A percentile compares a stretch with the other conserved stretches of the same genome.
phyloP scores from a whole-genome alignment of 2,329 filamentous ascomycete genomes.

The Scopulariopsis brevicaulis region DNA sequence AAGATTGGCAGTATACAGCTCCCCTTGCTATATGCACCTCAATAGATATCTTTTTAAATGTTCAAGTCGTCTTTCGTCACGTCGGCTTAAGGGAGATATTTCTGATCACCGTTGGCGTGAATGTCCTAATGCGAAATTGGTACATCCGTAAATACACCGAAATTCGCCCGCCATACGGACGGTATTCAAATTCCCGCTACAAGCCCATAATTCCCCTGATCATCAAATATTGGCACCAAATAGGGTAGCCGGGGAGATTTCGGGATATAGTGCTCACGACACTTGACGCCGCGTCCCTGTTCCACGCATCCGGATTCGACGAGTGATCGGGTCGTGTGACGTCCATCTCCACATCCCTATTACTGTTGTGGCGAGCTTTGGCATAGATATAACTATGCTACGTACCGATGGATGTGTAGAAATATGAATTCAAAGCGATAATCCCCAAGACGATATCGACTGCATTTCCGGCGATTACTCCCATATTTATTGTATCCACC shows the following conservation, averaged over 20 bases:
- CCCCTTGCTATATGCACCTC: too few relatives aligned
- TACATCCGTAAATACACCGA: background rate
- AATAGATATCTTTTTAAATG: too few relatives aligned
- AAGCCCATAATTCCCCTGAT: background rate
- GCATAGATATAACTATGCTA: background rate
- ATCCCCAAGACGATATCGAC: background rate
- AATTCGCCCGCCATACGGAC: background rate
- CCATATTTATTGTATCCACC: background rate
- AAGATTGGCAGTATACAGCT: too few relatives aligned
- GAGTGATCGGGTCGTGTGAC: background rate
- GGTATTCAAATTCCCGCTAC: background rate
- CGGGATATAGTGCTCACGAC: background rate
- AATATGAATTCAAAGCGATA: background rate
- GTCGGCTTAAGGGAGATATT: too few relatives aligned
- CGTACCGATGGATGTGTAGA: background rate
- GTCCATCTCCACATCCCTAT: background rate
- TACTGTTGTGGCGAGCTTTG: background rate
- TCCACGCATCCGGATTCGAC: background rate
- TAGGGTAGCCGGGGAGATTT: background rate
- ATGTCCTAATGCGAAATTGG: background rate
- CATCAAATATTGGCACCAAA: background rate
- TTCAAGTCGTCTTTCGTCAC: too few relatives aligned
- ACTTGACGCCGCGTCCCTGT: background rate
- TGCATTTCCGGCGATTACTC: background rate
- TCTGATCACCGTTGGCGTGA: too few relatives aligned